Percentiles rank a stretch among this genome's conserved stretches.
These are phyloP conservation scores for Phialophora macrospora DNA, from an alignment of 2,329 filamentous ascomycete species.

Conservation along the genomic window DNA sequence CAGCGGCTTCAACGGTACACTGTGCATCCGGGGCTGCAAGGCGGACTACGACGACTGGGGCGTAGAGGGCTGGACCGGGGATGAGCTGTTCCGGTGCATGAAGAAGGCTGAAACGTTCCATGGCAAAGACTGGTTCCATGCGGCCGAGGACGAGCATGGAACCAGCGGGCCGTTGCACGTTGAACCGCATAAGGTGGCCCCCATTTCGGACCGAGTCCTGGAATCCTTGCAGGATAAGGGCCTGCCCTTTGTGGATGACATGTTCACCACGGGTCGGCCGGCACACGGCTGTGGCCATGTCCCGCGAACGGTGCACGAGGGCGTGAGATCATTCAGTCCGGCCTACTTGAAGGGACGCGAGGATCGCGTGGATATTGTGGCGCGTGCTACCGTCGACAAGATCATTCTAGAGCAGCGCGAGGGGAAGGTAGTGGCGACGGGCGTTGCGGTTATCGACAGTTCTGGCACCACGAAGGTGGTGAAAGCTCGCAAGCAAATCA, in stretches of 20 bases:
- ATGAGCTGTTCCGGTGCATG: slow-evolving; percentile 64
- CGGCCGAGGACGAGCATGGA: slow-evolving; percentile 55
- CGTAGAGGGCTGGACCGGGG: slow-evolving; percentile 57
- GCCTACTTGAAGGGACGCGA: slow-evolving; percentile 52
- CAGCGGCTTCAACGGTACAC: slow-evolving; percentile 52
- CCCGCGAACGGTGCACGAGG: slow-evolving; percentile 58
- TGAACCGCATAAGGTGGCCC: slow-evolving; percentile 62
- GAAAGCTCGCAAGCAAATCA: slow-evolving; percentile 50
- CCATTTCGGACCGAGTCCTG: slow-evolving; percentile 60
- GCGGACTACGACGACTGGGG: slow-evolving; percentile 61
- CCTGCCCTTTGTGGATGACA: slow-evolving; percentile 61
- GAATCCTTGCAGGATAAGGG: slow-evolving; percentile 61
- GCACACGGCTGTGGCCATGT: slow-evolving; percentile 62
- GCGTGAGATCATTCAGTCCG: slow-evolving; percentile 58
- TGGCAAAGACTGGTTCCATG: slow-evolving; percentile 62
- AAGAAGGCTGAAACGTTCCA: slow-evolving; percentile 64
- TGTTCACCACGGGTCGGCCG: slow-evolving; percentile 61
- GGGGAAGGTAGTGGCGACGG: slow-evolving; percentile 34
- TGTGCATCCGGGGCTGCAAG: slow-evolving; percentile 50
- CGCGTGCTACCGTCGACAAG: slow-evolving; percentile 56
- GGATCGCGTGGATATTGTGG: background rate
- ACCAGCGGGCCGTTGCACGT: slow-evolving; percentile 58
- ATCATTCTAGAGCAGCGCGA: slow-evolving; percentile 44
- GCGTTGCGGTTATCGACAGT: slow-evolving; percentile 51
- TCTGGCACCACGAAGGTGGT: slow-evolving; percentile 48